phyloP scores from a whole-genome alignment of 176 grass and related monocot species.

The Ensete glaucum region DNA sequence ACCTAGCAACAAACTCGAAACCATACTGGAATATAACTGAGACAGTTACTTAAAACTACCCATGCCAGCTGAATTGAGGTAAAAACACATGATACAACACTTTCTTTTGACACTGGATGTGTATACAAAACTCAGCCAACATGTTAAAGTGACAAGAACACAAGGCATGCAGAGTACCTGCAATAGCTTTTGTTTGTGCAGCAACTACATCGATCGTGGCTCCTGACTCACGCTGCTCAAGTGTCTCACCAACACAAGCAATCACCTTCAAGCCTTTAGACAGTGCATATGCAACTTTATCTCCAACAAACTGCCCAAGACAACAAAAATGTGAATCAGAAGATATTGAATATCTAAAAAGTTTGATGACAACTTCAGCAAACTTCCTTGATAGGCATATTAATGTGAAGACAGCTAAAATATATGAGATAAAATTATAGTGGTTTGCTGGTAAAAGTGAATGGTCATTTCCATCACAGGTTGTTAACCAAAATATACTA shows the following conservation, averaged over 20 bases:
- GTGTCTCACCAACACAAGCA: conserved; percentile 85
- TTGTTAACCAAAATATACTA: not conserved
- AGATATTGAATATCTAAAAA: not conserved
- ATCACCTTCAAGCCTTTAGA: conserved; percentile 76
- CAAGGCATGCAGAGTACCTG: conserved; percentile 30
- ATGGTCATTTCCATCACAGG: not conserved
- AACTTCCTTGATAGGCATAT: not conserved
- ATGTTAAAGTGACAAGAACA: not conserved
- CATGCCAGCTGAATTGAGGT: no score
- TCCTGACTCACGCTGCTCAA: conserved; percentile 71
- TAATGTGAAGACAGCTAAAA: not conserved
- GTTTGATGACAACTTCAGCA: not conserved
- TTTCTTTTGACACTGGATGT: no score
- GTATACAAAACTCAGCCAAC: not conserved
- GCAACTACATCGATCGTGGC: conserved; percentile 65
- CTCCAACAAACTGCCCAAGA: conserved; percentile 56
- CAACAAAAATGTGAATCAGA: conserved; percentile 4
- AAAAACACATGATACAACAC: no score
- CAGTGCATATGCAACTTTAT: conserved; percentile 82
- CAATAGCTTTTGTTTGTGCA: conserved; percentile 69
- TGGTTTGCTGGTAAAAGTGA: not conserved
- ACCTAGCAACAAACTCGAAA: not conserved
- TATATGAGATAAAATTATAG: not conserved
- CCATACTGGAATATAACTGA: not conserved
- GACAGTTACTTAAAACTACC: no score